phyloP scores from a whole-genome alignment of 1,139 yeast species.

The Casaregolazyma lundiana region DNA sequence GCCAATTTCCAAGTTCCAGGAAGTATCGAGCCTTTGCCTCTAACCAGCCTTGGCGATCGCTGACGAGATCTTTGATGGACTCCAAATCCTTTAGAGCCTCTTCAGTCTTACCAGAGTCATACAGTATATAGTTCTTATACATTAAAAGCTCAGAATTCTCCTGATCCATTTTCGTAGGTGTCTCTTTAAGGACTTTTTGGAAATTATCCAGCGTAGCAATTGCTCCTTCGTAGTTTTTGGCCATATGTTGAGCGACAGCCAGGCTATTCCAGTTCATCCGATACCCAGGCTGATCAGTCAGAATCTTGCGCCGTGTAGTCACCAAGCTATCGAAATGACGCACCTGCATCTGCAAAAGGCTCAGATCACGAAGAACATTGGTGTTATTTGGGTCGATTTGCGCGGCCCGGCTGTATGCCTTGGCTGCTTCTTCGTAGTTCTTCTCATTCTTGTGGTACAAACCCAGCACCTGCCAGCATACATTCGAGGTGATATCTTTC shows the following conservation, averaged over 20 bases:
- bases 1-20: slow-evolving; percentile 39
- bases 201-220: slow-evolving; percentile 68
- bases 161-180: slow-evolving; percentile 52
- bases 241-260: slow-evolving; percentile 81
- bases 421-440: slow-evolving; percentile 71
- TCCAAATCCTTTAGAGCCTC: slow-evolving; percentile 63
- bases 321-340: slow-evolving; percentile 66
- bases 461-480: slow-evolving; percentile 83
- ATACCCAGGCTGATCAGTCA: slow-evolving; percentile 76
- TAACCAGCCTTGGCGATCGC: slow-evolving; percentile 58
- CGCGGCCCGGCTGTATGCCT: slow-evolving; percentile 72
- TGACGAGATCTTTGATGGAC: slow-evolving; percentile 45
- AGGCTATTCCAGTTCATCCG: slow-evolving; percentile 90
- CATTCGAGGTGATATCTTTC: slow-evolving; percentile 53
- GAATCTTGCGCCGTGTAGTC: slow-evolving; percentile 59
- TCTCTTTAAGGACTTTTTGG: slow-evolving; percentile 62
- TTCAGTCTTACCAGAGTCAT: slow-evolving; percentile 57
- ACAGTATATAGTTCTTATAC: slow-evolving; percentile 65
- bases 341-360: slow-evolving; percentile 72
- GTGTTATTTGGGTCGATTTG: slow-evolving; percentile 76
- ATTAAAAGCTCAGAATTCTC: slow-evolving; percentile 80
- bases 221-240: slow-evolving; percentile 62
- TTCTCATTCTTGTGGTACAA: slow-evolving; percentile 69
- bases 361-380: slow-evolving; percentile 76
- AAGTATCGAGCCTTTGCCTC: slow-evolving; percentile 66